Conservation (phyloP, 805 yeast species). For the Hanseniaspora singularis region DNA sequence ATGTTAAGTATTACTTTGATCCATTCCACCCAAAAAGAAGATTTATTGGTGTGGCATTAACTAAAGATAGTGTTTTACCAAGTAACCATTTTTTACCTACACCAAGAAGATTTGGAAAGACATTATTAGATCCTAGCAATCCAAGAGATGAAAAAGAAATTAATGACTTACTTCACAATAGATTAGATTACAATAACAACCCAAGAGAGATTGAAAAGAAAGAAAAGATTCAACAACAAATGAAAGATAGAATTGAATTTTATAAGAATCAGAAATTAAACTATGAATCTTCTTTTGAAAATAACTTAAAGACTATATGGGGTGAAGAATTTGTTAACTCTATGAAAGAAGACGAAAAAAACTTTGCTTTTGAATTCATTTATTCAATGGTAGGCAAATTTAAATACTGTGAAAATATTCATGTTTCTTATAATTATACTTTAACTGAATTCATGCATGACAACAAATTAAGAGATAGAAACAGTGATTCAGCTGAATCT, state of each 20-base stretch:
- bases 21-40: constrained; percentile 93
- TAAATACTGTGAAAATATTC: constrained; percentile 29
- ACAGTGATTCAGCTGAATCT: constrained; percentile 85
- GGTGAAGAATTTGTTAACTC: constrained; percentile 1
- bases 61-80: constrained; percentile 54
- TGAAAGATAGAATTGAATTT: constrained; percentile 88
- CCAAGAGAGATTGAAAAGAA: constrained; percentile 18
- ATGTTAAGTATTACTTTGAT: constrained; percentile 78
- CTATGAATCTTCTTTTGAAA: constrained; percentile 69
- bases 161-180: constrained; percentile 29
- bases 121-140: constrained; percentile 25
- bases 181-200: background rate
- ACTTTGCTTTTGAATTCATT: constrained; percentile 14
- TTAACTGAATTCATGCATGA: constrained; percentile 19
- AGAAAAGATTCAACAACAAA: constrained; percentile 66
- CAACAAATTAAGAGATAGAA: constrained; percentile 66
- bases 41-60: constrained; percentile 77
- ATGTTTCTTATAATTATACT: constrained; percentile 13
- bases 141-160: constrained; percentile 28
- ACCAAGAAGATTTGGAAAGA: constrained; percentile 66
- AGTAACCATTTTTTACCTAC: constrained; percentile 86
- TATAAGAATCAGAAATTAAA: constrained; percentile 86
- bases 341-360: constrained; percentile 2
- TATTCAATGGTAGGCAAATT: constrained; percentile 7
- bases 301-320: constrained; percentile 32